These are phyloP conservation scores for Kodamaea lidongshanica DNA, from an alignment of 805 yeast genomes.

Conservation along the genomic window DNA sequence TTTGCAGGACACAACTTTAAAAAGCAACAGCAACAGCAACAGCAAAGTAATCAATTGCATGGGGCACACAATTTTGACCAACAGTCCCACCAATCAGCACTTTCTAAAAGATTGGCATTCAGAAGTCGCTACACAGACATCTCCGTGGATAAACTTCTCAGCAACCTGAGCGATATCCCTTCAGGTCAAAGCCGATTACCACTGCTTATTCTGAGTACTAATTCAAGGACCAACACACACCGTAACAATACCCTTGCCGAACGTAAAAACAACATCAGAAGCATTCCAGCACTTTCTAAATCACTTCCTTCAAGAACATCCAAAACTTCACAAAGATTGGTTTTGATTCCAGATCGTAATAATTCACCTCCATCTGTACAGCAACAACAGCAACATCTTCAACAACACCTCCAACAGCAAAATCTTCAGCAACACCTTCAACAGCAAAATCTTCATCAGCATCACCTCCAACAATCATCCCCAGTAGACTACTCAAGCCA, in stretches of 20 bases:
- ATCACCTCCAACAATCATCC: slow-evolving; percentile 1
- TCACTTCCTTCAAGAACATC: slow-evolving; percentile 70
- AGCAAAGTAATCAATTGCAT: slow-evolving; percentile 12
- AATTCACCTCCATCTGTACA: slow-evolving; percentile 15
- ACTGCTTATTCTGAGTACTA: slow-evolving; percentile 16
- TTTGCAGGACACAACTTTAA: slow-evolving; percentile 61
- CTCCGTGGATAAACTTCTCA: slow-evolving; percentile 71
- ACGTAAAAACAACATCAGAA: slow-evolving; percentile 37
- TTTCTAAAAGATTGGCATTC: slow-evolving; percentile 24
- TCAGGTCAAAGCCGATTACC: slow-evolving; percentile 59
- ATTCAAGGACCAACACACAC: slow-evolving; percentile 10
- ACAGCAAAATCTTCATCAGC: too few relatives aligned
- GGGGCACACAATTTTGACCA: slow-evolving; percentile 15
- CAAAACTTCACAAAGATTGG: slow-evolving; percentile 79
- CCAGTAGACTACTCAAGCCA: slow-evolving; percentile 19
- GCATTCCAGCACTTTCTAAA: slow-evolving; percentile 47
- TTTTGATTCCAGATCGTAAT: slow-evolving; percentile 66
- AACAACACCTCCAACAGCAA: slow-evolving; percentile 6
- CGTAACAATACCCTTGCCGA: slow-evolving; percentile 13
- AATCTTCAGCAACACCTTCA: too few relatives aligned
- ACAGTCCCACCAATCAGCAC: slow-evolving; percentile 17
- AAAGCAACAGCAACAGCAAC: slow-evolving; percentile 30
- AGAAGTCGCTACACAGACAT: slow-evolving; percentile 63
- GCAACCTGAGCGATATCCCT: slow-evolving; percentile 81
- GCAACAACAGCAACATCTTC: slow-evolving; percentile 5